Base-by-base conservation (phyloP, 371 early-diverging fungal genomes). In the Blakeslea trispora region DNA sequence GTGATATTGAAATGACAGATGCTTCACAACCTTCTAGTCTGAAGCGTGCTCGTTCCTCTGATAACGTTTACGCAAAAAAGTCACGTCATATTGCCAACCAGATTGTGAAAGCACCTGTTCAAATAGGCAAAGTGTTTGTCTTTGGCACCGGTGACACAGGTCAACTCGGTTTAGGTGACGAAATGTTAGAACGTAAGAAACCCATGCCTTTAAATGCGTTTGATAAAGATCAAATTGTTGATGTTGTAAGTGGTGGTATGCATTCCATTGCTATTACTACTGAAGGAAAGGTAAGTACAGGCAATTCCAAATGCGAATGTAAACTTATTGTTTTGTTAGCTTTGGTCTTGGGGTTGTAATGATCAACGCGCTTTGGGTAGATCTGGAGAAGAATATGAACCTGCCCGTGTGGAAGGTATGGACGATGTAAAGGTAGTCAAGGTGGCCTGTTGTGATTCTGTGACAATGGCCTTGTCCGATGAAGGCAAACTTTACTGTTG, bases 311-410 rank as follows among this genome's bases (percentile, higher is more conserved):
- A n/a, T n/a, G n/a, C n/a, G n/a, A n/a, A n/a, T n/a, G n/a, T n/a
- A n/a, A n/a, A n/a, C n/a, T n/a, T n/a, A n/a, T n/a, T 28, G 13
- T 28, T 17, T 17, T 42, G 18, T 43, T 52, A 85, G 81, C 66
- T 92, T 21, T 90, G 80, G 76, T 86, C 95, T 39, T 99, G 98
- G 98, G 99, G 99, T 2, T 95, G 97, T 81, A 99, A 99, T 71
- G 99, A 99, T 77, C 96, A 99, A 72, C 75, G 84, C 56, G 96
- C 97, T n/a, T 83, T 99, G 17, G 99, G 99, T 61, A 84, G 95
- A 34, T 69, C 61, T 0, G 94, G 92, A 11, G 90, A 92, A 37
- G 98, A 96, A 61, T 86, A 80, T 44, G 71, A 63, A 22, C 88
- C 91, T 11, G 85, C 59, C 8, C 61, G 50, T 13, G 77, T 83